Base-by-base conservation (phyloP, 345 rosid species). In the Eucalyptus victrix region DNA sequence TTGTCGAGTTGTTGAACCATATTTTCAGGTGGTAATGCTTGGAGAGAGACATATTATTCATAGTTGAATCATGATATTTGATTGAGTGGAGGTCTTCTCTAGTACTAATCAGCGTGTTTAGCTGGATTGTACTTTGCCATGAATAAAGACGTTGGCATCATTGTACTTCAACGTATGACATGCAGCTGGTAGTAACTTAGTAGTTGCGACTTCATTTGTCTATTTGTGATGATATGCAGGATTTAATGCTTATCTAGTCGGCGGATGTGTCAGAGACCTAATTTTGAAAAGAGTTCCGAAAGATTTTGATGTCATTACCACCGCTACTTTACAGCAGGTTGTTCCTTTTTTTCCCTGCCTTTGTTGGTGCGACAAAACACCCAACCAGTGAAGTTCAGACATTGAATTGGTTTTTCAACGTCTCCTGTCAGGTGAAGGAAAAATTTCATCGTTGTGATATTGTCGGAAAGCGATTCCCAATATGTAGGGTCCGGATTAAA, bases 251-350 rank as follows among this genome's bases (percentile, higher is more conserved):
- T 98, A 97, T 90, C 94, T 98, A 87, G 99, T 98, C 65, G 99
- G 99, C 62, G 99, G 99, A 65, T 98, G 99, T 86, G 99, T 98
- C 62, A 94, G 99, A 92, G 99, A 98, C 94, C 95, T 98, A 89
- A 85, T 98, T 88, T 91, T 98, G 28, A 91, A 95, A 18, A 95
- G 93, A 92, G 89, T 90, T 51, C 99, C 99, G 45, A 98, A 98
- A 93, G 99, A 97, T 92, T 97, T 93, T 93, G 99, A 98, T 93
- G 95, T 98, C 80, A 94, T 98, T 94, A 98, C 99, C 88, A 95
- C 99, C 5, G 99, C 99, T 47, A 91, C 85, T 23, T 98, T 97
- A 89, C 90, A 89, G 81, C 91, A 98, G 99, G 99, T 98, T 76
- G 83, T 44, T 40, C 83, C 45, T 23, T 76, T 76, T 76, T 40